Evolutionary conservation across 176 grass and related monocot species (phyloP).

Genomic region (Avena sativa): DNA sequence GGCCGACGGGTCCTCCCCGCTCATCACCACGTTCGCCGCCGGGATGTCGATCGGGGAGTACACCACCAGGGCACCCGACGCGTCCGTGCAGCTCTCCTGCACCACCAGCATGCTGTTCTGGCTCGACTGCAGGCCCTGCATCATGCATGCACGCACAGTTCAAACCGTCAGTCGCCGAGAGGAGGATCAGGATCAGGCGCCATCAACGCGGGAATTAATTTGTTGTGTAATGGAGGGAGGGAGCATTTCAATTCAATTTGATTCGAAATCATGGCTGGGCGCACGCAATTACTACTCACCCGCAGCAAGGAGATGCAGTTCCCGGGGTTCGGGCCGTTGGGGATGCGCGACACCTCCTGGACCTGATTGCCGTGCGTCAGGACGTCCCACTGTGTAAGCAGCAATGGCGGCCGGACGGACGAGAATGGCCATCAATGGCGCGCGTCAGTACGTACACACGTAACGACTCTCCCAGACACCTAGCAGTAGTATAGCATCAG

Average conservation of each 20-base stretch:
- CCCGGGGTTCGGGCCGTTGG: constrained; percentile 72
- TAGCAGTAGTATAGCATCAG: neutral
- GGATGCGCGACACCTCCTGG: constrained; percentile 79
- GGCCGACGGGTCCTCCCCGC: constrained; percentile 77
- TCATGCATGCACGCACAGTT: neutral
- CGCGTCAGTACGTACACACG: neutral
- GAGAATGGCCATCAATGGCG: constrained; percentile 4
- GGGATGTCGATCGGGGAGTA: constrained; percentile 78
- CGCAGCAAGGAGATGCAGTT: constrained; percentile 91
- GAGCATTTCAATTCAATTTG: neutral
- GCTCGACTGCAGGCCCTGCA: constrained; percentile 61
- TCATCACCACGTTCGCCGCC: constrained; percentile 85
- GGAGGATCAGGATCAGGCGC: neutral
- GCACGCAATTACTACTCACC: constrained; percentile 29
- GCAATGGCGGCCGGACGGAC: neutral
- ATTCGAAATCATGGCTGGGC: no score
- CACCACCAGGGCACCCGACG: constrained; percentile 74
- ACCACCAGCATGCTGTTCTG: constrained; percentile 89
- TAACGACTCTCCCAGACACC: neutral
- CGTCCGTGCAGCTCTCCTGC: constrained; percentile 94
- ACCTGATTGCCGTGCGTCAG: constrained; percentile 71
- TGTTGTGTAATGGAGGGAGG: neutral
- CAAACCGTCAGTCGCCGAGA: neutral
- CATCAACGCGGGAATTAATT: neutral
- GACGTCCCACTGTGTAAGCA: constrained; percentile 77